Base-by-base conservation (phyloP, 2,329 filamentous ascomycete genomes). In the Aspergillus quadricinctus region DNA sequence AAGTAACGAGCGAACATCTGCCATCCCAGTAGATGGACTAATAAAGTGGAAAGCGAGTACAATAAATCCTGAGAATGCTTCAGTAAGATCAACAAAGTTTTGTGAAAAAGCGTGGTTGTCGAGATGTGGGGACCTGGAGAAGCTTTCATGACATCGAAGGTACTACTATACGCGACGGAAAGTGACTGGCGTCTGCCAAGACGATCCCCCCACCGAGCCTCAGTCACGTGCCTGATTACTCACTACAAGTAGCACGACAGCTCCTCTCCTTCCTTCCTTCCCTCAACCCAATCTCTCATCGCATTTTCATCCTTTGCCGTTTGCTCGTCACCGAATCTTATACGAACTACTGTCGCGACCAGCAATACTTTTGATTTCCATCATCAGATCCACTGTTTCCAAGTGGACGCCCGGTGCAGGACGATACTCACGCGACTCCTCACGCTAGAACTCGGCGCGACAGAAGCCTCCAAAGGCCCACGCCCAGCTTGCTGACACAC, bases 1-100 rank as follows among this genome's bases (percentile, higher is more conserved):
- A 56, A 95, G 82, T 50, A 96, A 83, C 37, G 89, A 84, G 65
- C 91, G 88, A 27, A 90, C 87, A 73, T 95, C 90, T 63, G 89
- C 81, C 89, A 94, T 93, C 37, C 48, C 55, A 37, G 17, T 19
- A 14, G 25, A 43, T 40, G n/a, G 11, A 10, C 40, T 35, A 11
- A 25, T 7, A 25, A 25, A 17, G 21, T 27, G 19, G 28, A n/a
- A 48, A 41, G 17, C 21, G 49, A 29, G 46, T 52, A 28, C 17
- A 41, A 43, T 49, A 48, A 14, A 28, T 28, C 17, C n/a, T 19
- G 14, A 14, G 8, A 46, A n/a, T 28, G 25, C 10, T 10, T 37
- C 6, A 54, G 50, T 27, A 27, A 43, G 50, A 49, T 57, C 40
- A 10, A 45, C 11, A 31, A 17, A 41, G 23, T 2, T 53, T 6